Base-by-base conservation (phyloP, 805 yeast species). In the Pichia nanzhaoensis region DNA sequence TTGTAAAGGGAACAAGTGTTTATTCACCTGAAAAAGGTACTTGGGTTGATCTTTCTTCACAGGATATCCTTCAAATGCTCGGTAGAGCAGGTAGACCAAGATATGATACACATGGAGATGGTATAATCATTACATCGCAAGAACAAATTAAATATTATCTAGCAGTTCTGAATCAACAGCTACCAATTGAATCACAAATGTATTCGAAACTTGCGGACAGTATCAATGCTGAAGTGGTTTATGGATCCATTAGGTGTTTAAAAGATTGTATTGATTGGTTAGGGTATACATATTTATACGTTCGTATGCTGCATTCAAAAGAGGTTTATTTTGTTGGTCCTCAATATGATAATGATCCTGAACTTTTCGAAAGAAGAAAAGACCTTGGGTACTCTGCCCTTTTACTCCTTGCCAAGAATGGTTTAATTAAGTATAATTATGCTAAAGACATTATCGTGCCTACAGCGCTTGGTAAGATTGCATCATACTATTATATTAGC, bases 41-140 rank as follows among this genome's bases (percentile, higher is more conserved):
- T 6, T 91, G 98, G 97, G 79, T 79, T 2, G 93, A 86, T 57
- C 67, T 91, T n/a, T 82, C 95, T 0, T 95, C 97, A 0, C 99
- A 91, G 56, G 98, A 93, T 65, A 83, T 91, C 33, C 63, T 91
- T 9, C 99, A 91, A 65, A 91, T 91, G 98, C 70, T 91, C n/a
- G 98, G 98, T 32, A 78, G 98, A 68, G 98, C 98, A 17, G 98
- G 98, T 54, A 75, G 99, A 64, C 99, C 99, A 0, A 73, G 96
- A 43, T 93, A 84, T 64, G 99, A 91, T 62, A 79, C 80, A 16
- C 77, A 80, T 56, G 99, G 99, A 56, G 95, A 87, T 55, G 99
- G 98, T 67, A 80, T 91, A 3, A 86, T 91, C 28, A 87, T 91
- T 40, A 93, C 98, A 0, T 74, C 90, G 0, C 93, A 86, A 47